Conservation (phyloP, 768 basidiomycete species). For the Hebeloma cylindrosporum region DNA sequence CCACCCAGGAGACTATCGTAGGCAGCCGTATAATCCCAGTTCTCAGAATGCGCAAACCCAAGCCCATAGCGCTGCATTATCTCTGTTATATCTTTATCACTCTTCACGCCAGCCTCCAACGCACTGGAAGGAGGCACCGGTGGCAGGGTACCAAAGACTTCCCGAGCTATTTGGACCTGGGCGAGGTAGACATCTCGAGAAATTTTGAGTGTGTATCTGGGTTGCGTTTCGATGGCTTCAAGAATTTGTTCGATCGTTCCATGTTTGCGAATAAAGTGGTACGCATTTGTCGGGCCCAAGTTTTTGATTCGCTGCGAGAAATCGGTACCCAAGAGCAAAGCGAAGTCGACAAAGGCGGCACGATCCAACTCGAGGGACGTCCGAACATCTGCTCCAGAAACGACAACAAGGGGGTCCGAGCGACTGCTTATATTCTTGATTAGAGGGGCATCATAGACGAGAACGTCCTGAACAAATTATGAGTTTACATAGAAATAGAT, state of each 20-base stretch:
- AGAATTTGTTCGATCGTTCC: slow-evolving; percentile 63
- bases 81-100: slow-evolving; percentile 43
- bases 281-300: slow-evolving; percentile 75
- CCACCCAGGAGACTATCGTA: slow-evolving; percentile 40
- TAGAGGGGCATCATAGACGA: slow-evolving; percentile 80
- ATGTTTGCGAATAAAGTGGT: slow-evolving; percentile 71
- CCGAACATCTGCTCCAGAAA: slow-evolving; percentile 67
- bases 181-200: slow-evolving; percentile 55
- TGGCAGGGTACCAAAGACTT: slow-evolving; percentile 66
- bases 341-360: slow-evolving; percentile 75
- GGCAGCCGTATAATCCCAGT: slow-evolving; percentile 45
- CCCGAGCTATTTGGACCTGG: slow-evolving; percentile 61
- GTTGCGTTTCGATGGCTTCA: slow-evolving; percentile 64
- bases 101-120: slow-evolving; percentile 31
- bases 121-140: slow-evolving; percentile 51
- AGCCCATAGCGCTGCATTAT: slow-evolving; percentile 54
- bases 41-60: slow-evolving; percentile 22
- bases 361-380: slow-evolving; percentile 54
- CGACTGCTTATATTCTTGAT: slow-evolving; percentile 72
- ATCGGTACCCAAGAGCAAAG: slow-evolving; percentile 86
- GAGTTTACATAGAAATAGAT: slow-evolving; percentile 2
- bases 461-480: slow-evolving; percentile 57
- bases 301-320: slow-evolving; percentile 84
- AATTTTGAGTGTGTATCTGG: slow-evolving; percentile 51
- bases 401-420: slow-evolving; percentile 55